Percentiles rank a stretch among this genome's conserved stretches.
Conservation (phyloP, 768 basidiomycete species). For the Arthromyces matolae region DNA sequence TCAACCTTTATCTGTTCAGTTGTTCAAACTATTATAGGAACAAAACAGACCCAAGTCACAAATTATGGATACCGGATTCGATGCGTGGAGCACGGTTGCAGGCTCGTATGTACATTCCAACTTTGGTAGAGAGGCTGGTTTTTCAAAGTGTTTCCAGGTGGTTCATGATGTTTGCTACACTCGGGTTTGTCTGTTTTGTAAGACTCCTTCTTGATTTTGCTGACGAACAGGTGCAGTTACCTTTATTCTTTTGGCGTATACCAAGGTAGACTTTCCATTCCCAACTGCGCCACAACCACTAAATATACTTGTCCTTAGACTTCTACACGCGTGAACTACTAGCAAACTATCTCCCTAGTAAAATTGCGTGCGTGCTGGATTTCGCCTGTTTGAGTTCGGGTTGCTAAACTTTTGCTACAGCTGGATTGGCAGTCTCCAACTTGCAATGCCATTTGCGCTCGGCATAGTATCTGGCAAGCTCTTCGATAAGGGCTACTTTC, state of each 20-base stretch:
- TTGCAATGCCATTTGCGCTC: conserved; percentile 20
- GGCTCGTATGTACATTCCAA: conserved; percentile 7
- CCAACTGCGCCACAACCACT: neutral
- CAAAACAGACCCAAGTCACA: too few species aligned
- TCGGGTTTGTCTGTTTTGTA: conserved; percentile 6
- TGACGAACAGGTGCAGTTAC: conserved; percentile 1
- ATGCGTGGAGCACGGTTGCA: conserved; percentile 12
- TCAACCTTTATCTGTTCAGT: too few species aligned
- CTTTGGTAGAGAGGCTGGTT: neutral
- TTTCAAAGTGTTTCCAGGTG: too few species aligned
- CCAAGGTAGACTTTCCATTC: conserved; percentile 6
- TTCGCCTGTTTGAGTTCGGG: neutral
- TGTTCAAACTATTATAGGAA: neutral
- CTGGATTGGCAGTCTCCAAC: conserved; percentile 23
- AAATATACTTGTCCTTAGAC: neutral
- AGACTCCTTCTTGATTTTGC: neutral
- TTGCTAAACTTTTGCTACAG: neutral
- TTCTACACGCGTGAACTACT: conserved; percentile 12
- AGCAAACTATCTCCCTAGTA: conserved; percentile 6
- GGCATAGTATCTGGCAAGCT: conserved; percentile 20
- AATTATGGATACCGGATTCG: conserved; percentile 10
- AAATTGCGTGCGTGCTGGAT: conserved; percentile 7
- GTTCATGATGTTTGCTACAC: conserved; percentile 16
- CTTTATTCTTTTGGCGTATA: conserved; percentile 15
- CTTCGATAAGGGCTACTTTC: conserved; percentile 19